Base-by-base conservation (phyloP, 2,329 filamentous ascomycete genomes). In the Emergomyces pasteurianus region DNA sequence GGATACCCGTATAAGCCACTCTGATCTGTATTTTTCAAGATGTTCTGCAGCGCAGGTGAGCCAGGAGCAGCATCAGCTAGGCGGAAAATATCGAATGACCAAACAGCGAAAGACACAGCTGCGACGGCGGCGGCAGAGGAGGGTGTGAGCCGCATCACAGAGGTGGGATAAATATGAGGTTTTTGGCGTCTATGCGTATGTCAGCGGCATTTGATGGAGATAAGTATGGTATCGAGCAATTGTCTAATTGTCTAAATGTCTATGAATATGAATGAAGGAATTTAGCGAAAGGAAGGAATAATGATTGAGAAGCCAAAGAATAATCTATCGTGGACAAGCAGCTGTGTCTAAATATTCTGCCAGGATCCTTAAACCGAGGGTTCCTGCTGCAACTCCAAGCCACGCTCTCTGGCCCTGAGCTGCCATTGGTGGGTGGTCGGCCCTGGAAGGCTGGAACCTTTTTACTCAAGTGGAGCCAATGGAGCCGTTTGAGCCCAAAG, bases 1-100 rank as follows among this genome's bases (percentile, higher is more conserved):
- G 83, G 83, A 71, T 86, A 86, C 21, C 70, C 76, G 70, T 85
- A 85, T 23, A 80, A 73, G 10, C 77, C 72, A 54, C 76, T 78
- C 26, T 75, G 71, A 65, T 82, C 77, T 6, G 81, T 83, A 65
- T 83, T 79, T 60, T 77, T 74, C 58, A 86, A 69, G 58, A 86
- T 81, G 61, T 79, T 79, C 66, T 85, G 81, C 53, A 86, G 72
- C 47, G 77, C 73, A 18, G 75, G 71, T 14, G 78, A 77, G 28
- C 80, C 63, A 8, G 60, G 62, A 18, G 28, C 62, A 43, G 63
- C 71, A 18, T 63, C 56, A 34, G 65, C 70, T n/a, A 64, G 63
- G 21, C 65, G 55, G 8, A 54, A 31, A 14, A 52, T 6, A 14
- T 38, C 28, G 36, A 52, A 59, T 16, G 55, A n/a, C 40, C 38